These are phyloP conservation scores for Calonectria pteridis DNA, from an alignment of 2,329 filamentous ascomycete genomes.

Conservation along the genomic window DNA sequence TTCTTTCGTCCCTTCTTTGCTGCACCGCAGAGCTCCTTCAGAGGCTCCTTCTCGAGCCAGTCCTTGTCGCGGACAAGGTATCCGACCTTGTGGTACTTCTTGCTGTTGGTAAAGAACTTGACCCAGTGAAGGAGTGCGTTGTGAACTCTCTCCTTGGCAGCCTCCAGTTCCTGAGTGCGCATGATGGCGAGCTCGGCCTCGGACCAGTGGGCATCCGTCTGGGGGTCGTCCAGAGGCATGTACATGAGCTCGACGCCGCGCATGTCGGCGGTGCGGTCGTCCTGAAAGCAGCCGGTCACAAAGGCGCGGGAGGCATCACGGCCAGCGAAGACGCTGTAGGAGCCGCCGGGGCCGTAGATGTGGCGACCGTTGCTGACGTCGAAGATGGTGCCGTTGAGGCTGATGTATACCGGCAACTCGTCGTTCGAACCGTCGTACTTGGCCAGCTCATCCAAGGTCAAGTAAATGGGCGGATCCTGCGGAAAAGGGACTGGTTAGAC, in stretches of 20 bases:
- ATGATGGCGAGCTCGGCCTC: constrained; percentile 65
- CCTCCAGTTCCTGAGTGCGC: constrained; percentile 72
- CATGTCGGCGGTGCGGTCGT: constrained; percentile 87
- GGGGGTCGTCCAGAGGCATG: constrained; percentile 72
- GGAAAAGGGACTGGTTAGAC: constrained; percentile 11
- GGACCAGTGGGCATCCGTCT: constrained; percentile 70
- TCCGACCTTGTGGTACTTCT: constrained; percentile 87
- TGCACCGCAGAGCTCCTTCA: constrained; percentile 75
- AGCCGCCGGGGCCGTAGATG: constrained; percentile 86
- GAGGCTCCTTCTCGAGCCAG: constrained; percentile 73
- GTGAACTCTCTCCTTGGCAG: constrained; percentile 74
- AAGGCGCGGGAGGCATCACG: constrained; percentile 89
- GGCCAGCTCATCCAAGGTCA: constrained; percentile 82
- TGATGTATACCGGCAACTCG: constrained; percentile 85
- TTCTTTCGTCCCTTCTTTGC: constrained; percentile 71
- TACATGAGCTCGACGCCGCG: constrained; percentile 91
- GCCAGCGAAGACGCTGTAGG: constrained; percentile 89
- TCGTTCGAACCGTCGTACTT: constrained; percentile 83
- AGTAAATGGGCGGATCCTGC: constrained; percentile 70
- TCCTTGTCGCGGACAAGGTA: constrained; percentile 72
- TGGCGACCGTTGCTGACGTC: constrained; percentile 78
- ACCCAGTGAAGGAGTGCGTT: constrained; percentile 84
- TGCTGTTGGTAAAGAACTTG: constrained; percentile 81
- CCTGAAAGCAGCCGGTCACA: constrained; percentile 91
- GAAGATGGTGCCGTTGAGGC: constrained; percentile 89